Evolutionary conservation across 371 early-diverging fungal species (phyloP).

Genomic region (Apophysomyces sp.): DNA sequence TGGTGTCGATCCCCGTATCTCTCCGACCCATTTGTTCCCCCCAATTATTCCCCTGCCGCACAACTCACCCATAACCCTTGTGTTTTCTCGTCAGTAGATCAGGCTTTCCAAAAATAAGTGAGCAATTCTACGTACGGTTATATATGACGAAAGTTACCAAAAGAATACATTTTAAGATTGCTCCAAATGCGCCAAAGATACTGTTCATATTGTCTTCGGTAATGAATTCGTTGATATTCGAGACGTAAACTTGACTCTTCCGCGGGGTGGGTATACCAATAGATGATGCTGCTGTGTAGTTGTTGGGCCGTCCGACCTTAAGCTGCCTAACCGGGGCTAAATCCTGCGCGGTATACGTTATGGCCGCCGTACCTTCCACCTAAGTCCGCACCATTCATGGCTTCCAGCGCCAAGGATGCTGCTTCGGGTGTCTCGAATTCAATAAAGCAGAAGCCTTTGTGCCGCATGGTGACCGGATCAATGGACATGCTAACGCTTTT

Average conservation of each 20-base stretch:
- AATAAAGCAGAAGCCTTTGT: constrained; percentile 88
- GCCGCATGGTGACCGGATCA: constrained; percentile 70
- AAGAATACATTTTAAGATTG: constrained; percentile 60
- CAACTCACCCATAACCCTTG: constrained; percentile 66
- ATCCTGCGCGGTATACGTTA: constrained; percentile 1
- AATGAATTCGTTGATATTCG: constrained; percentile 74
- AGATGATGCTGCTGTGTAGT: constrained; percentile 27
- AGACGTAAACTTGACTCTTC: constrained; percentile 64
- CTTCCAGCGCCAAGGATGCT: constrained; percentile 69
- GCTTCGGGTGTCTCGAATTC: constrained; percentile 86
- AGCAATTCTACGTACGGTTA: background rate
- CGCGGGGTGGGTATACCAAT: constrained; percentile 53
- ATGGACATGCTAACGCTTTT: constrained; percentile 70
- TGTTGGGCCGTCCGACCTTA: constrained; percentile 41
- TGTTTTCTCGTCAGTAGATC: constrained; percentile 60
- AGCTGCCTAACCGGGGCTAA: constrained; percentile 21
- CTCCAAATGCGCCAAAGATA: constrained; percentile 80
- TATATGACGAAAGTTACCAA: constrained; percentile 36
- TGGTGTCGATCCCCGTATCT: background rate
- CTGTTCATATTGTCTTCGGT: constrained; percentile 64
- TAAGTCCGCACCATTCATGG: constrained; percentile 35
- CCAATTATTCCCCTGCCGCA: background rate
- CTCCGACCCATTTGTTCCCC: background rate
- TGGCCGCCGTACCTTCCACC: constrained; percentile 28
- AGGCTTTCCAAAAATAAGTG: constrained; percentile 31